Percentiles rank a stretch among this genome's conserved stretches.
Conservation (phyloP, 2,329 filamentous ascomycete genomes). For the Penicillium brasilianum region DNA sequence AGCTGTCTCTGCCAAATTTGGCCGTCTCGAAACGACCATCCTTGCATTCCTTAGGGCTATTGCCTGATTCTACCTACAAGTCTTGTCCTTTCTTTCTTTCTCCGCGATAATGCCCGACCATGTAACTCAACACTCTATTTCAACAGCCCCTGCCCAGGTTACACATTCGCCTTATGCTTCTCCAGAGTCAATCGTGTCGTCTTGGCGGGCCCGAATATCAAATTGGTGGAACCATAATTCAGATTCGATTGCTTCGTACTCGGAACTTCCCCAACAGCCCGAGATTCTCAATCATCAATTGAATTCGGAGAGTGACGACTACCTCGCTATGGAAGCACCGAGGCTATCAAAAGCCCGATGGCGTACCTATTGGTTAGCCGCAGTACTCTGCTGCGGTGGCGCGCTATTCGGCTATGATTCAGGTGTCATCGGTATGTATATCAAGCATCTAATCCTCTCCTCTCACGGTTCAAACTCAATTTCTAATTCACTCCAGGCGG, state of each 20-base stretch:
- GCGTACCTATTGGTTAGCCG: slow-evolving; percentile 58
- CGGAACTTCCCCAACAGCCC: slow-evolving; percentile 22
- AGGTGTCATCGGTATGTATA: slow-evolving; percentile 47
- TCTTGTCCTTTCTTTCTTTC: neutral
- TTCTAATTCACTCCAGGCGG: slow-evolving; percentile 41
- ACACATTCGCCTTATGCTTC: slow-evolving; percentile 9
- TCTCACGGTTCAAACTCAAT: neutral
- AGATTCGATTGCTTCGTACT: slow-evolving; percentile 16
- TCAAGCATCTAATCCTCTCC: neutral
- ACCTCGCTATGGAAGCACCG: slow-evolving; percentile 17
- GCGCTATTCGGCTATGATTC: slow-evolving; percentile 52
- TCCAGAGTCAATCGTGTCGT: slow-evolving; percentile 17
- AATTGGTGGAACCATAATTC: slow-evolving; percentile 22
- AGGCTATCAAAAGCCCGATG: slow-evolving; percentile 42
- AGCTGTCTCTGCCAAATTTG: slow-evolving; percentile 1
- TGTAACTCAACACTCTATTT: slow-evolving; percentile 19
- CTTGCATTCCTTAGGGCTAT: neutral
- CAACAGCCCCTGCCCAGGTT: slow-evolving; percentile 11
- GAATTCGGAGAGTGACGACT: slow-evolving; percentile 4
- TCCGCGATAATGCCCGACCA: slow-evolving; percentile 20
- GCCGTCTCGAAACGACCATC: neutral
- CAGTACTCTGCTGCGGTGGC: slow-evolving; percentile 58
- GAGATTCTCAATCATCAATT: slow-evolving; percentile 15
- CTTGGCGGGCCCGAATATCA: slow-evolving; percentile 14
- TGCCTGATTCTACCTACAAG: too few relatives aligned